Evolutionary conservation across 257 asterid genomes (phyloP), one percentile per base, ranked within the genome.

Genomic region (Echites panduratus): DNA sequence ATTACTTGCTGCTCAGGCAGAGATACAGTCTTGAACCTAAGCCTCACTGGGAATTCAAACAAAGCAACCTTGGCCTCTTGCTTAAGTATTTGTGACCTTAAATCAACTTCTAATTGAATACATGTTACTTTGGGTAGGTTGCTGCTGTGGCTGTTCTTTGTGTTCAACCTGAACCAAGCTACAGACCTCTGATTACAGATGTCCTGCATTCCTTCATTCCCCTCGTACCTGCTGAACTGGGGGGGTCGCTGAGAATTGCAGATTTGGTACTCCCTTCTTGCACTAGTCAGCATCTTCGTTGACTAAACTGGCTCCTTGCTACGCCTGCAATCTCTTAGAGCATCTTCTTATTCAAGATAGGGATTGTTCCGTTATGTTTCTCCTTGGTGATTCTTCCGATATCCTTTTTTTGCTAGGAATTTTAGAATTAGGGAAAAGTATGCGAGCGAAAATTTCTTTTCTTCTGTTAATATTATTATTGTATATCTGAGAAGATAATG

Each of bases 61-160:
- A 16, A 29, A 0, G 24, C 44, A 14, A 22, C 24, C 14, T 16
- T 29, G 44, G 66, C 11, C 22, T 12, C 5, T 56, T 61, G 11
- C 66, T 61, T 61, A 13, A 29, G 16, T n/a, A 61, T 48, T 56
- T 22, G 17, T 10, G 38, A 27, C 50, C 24, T 50, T 43, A 26
- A 24, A 67, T 66, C 52, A 19, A 11, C 72, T 70, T 20, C n/a
- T 78, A 38, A 72, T 29, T 73, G 65, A 38, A 50, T 50, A 1
- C 11, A 66, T 65, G 40, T 74, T 48, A 19, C 50, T 41, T 47
- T 22, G 52, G 12, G 32, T 79, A 93, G 98, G 98, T 93, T 87
- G 98, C 97, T 74, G 98, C 98, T 24, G 88, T 94, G 68, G 97
- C 97, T 13, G 97, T 91, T 83, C 85, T 94, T 24, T 94, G 98